Conservation (phyloP, 495 filamentous ascomycete genomes). For the Aspergillus saccharolyticus region DNA sequence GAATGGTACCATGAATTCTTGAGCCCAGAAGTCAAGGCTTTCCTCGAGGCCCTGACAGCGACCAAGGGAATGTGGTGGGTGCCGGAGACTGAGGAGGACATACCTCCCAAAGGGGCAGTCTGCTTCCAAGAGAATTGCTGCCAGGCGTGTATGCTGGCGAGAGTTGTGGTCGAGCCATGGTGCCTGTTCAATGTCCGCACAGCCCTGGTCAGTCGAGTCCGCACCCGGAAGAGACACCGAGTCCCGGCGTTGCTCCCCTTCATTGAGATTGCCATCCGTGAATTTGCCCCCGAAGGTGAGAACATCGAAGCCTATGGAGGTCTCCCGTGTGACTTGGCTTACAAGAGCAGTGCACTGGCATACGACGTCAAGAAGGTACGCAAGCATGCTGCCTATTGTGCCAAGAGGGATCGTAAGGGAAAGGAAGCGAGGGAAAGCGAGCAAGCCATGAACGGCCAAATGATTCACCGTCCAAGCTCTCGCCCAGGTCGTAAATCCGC, state of each 20-base stretch:
- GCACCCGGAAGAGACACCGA: slow-evolving; percentile 17
- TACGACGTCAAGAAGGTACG: background rate
- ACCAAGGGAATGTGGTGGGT: slow-evolving; percentile 32
- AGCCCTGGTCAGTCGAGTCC: slow-evolving; percentile 28
- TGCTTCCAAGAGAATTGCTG: slow-evolving; percentile 31
- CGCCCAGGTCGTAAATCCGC: too few species aligned
- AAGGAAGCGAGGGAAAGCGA: background rate
- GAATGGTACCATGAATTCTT: slow-evolving; percentile 19
- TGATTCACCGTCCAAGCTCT: background rate
- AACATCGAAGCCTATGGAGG: slow-evolving; percentile 8
- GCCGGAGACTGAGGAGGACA: slow-evolving; percentile 3
- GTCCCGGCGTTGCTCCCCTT: slow-evolving; percentile 23
- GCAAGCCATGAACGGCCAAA: background rate
- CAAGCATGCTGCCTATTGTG: background rate
- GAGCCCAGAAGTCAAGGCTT: slow-evolving; percentile 1
- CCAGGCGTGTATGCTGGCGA: slow-evolving; percentile 38
- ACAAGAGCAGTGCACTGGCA: background rate
- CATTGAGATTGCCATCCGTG: slow-evolving; percentile 23
- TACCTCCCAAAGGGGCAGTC: background rate
- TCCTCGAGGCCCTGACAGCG: slow-evolving; percentile 18
- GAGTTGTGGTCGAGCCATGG: slow-evolving; percentile 22
- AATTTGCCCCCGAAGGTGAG: background rate
- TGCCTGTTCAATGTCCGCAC: slow-evolving; percentile 26
- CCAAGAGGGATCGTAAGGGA: background rate
- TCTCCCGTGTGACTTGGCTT: slow-evolving; percentile 18